Evolutionary conservation across 805 yeast genomes (phyloP), one percentile per base, ranked within the genome.

Genomic region (Candida schatavii): DNA sequence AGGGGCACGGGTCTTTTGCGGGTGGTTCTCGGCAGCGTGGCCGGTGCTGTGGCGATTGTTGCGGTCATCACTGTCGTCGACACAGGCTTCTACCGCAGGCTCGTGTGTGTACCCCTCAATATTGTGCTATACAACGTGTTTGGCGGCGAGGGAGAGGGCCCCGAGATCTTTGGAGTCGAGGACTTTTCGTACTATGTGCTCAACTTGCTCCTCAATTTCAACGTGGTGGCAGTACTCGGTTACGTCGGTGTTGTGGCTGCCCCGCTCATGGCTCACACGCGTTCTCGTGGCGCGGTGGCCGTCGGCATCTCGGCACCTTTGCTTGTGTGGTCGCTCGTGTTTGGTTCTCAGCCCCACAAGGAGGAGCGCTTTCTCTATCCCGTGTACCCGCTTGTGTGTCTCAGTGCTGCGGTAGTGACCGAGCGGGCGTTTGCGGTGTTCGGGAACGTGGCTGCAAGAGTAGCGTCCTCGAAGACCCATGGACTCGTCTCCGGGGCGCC

Each of bases 291-390:
- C n/a, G 51, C 41, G 26, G 39, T 40, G 13, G 42, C 49, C 19
- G 15, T 51, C 11, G 41, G 48, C 11, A 41, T 55, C n/a, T 51
- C 55, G 22, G 25, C 43, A 25, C 90, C 93, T 1, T 51, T 85
- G 20, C 38, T 74, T 2, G 29, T 85, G 0, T 91, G 97, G 97
- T 54, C 74, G 13, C 63, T 59, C 0, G 73, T 88, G 3, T 88
- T 91, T 56, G 69, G 72, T 46, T 46, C 66, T 4, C 97, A 89
- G 54, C 93, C 96, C 3, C 97, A 90, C 59, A 90, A 90, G 59
- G 97, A 90, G 57, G 98, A 91, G 60, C 72, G 97, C 46, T 91
- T 91, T 57, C 59, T 91, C 49, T 91, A 88, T 53, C 96, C 96
- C 13, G 72, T 87, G 0, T 91, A 90, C 57, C 84, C 89, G 10